Evolutionary conservation across 2,329 filamentous ascomycete genomes (phyloP).

Genomic region (Aspergillus tamarii): DNA sequence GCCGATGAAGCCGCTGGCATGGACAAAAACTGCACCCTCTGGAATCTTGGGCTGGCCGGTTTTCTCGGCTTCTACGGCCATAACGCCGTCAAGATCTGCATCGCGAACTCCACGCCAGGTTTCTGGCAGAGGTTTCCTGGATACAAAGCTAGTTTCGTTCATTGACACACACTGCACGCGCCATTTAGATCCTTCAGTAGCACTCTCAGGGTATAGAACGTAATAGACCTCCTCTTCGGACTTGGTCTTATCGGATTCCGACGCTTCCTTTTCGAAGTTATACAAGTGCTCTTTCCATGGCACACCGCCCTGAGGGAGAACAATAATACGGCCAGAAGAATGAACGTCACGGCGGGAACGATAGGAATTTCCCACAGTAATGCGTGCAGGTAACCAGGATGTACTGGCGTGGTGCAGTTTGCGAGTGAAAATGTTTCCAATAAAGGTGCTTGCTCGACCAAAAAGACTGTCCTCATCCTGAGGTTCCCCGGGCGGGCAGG

Average conservation of each 20-base stretch:
- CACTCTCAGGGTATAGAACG: conserved; percentile 87
- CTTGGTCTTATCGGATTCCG: conserved; percentile 37
- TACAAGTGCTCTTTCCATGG: conserved; percentile 98
- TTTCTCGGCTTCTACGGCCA: conserved; percentile 44
- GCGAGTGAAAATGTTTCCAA: conserved; percentile 84
- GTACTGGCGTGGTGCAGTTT: conserved; percentile 75
- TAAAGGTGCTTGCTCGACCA: conserved; percentile 73
- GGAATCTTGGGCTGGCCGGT: conserved; percentile 42
- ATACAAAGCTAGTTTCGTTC: conserved; percentile 83
- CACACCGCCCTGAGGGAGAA: conserved; percentile 74
- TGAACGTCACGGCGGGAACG: conserved; percentile 68
- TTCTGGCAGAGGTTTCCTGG: conserved; percentile 87
- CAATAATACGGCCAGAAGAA: conserved; percentile 74
- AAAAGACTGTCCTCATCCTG: conserved; percentile 86
- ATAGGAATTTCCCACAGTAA: conserved; percentile 77
- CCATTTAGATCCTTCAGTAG: conserved; percentile 79
- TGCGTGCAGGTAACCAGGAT: conserved; percentile 86
- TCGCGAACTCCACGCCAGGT: conserved; percentile 91
- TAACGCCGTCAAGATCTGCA: conserved; percentile 71
- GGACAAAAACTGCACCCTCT: conserved; percentile 80
- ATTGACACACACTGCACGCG: conserved; percentile 90
- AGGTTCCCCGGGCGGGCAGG: conserved; percentile 55
- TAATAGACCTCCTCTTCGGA: conserved; percentile 70
- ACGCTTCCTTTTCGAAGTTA: conserved; percentile 70
- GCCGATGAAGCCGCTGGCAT: conserved; percentile 93